A percentile compares a stretch with the other conserved stretches of the same genome.
These are phyloP conservation scores for Apiospora saccharicola DNA, from an alignment of 2,329 filamentous ascomycete genomes.

Conservation along the genomic window DNA sequence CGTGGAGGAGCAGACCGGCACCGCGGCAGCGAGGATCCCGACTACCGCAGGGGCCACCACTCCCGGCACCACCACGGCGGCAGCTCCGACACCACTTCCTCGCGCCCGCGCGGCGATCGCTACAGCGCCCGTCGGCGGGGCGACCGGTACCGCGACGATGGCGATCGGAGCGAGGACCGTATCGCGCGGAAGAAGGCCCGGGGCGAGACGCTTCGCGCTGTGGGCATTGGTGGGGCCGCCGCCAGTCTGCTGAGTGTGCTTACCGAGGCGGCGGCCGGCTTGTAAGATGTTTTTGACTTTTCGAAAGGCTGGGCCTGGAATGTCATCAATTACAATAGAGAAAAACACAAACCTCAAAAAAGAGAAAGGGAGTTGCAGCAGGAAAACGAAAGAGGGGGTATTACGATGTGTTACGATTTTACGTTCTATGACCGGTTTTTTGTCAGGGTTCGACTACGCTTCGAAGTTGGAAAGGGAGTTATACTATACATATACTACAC, in stretches of 20 bases:
- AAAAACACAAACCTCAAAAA: not conserved
- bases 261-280: slow-evolving; percentile 58
- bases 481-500: not conserved
- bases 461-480: not conserved
- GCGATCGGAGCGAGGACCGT: slow-evolving; percentile 44
- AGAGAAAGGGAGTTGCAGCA: not conserved
- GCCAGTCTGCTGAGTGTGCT: slow-evolving; percentile 65
- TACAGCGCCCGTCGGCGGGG: slow-evolving; percentile 51
- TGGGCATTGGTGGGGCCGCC: slow-evolving; percentile 67
- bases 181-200: slow-evolving; percentile 53
- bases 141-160: slow-evolving; percentile 42
- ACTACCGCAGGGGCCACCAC: slow-evolving; percentile 33
- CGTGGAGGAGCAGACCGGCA: slow-evolving; percentile 34
- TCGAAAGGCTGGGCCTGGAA: not conserved
- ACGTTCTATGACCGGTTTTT: not conserved
- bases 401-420: slow-evolving; percentile 8
- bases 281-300: slow-evolving; percentile 10
- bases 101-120: slow-evolving; percentile 25
- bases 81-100: not conserved
- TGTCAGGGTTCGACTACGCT: not conserved
- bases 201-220: slow-evolving; percentile 63
- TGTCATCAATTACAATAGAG: not conserved
- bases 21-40: slow-evolving; percentile 37
- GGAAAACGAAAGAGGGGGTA: not conserved
- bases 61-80: slow-evolving; percentile 29